Evolutionary conservation across 257 asterid species (phyloP).

Genomic region (Fraxinus americana): DNA sequence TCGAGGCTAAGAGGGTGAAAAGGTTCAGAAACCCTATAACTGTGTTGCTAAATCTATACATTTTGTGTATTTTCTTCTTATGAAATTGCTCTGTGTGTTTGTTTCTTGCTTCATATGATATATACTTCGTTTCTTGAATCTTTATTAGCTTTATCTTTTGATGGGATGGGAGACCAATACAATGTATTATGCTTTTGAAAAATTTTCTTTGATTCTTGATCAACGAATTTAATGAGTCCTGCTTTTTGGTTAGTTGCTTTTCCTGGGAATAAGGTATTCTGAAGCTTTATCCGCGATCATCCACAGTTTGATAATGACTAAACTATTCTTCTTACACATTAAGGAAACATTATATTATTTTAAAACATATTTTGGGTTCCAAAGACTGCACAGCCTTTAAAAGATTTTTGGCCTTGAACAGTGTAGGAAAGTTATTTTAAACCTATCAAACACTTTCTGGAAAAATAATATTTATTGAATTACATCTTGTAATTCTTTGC

Average conservation of each 20-base stretch:
- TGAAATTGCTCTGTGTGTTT: not conserved
- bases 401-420: not conserved
- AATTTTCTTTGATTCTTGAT: not conserved
- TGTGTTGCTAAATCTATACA: slow-evolving; percentile 88
- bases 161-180: not conserved
- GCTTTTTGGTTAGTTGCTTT: slow-evolving; percentile 42
- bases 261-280: slow-evolving; percentile 41
- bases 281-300: slow-evolving; percentile 16
- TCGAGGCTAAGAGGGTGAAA: slow-evolving; percentile 82
- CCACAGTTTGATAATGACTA: slow-evolving; percentile 30
- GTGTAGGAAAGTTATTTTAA: not conserved
- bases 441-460: not conserved
- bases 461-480: not conserved
- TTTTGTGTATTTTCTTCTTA: slow-evolving; percentile 8
- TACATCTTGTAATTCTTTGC: not conserved
- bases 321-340: slow-evolving; percentile 61
- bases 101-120: not conserved
- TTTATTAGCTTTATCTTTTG: slow-evolving; percentile 24
- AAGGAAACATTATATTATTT: slow-evolving; percentile 57
- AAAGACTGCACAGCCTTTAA: not conserved
- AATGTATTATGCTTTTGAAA: not conserved
- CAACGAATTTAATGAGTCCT: slow-evolving; percentile 25
- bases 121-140: slow-evolving; percentile 13
- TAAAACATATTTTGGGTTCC: slow-evolving; percentile 1
- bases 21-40: slow-evolving; percentile 90